Conservation (phyloP, 257 asterid species). For the Solanum peruvianum region DNA sequence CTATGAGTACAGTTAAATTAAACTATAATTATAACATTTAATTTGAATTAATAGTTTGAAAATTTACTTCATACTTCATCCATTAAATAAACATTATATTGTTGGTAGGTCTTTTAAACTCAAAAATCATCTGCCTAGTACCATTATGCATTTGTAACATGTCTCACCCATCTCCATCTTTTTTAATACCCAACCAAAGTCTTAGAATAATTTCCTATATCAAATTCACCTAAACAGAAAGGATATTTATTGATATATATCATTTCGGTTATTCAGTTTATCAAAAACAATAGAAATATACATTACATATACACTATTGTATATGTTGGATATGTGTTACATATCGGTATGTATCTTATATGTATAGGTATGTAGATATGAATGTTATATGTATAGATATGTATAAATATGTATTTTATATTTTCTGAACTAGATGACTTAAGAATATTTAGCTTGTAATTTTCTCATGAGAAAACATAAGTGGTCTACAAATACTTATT, state of each 20-base stretch:
- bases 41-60: no score
- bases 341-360: not conserved
- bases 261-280: not conserved
- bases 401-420: not conserved
- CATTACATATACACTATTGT: not conserved
- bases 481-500: not conserved
- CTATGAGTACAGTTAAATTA: no score
- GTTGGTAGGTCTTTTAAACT: not conserved
- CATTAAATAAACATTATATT: not conserved
- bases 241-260: not conserved
- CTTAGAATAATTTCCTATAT: not conserved
- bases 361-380: not conserved
- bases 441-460: not conserved
- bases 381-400: not conserved
- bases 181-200: not conserved
- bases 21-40: no score
- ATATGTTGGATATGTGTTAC: not conserved
- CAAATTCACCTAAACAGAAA: not conserved
- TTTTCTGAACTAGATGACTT: not conserved
- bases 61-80: not conserved
- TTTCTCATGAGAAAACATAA: not conserved
- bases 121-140: not conserved
- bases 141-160: not conserved
- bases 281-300: not conserved
- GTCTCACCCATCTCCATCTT: not conserved